Percentiles rank a stretch among this genome's conserved stretches.
Conservation (phyloP, 129 eudicot genomes). For the Flaveria trinervia region DNA sequence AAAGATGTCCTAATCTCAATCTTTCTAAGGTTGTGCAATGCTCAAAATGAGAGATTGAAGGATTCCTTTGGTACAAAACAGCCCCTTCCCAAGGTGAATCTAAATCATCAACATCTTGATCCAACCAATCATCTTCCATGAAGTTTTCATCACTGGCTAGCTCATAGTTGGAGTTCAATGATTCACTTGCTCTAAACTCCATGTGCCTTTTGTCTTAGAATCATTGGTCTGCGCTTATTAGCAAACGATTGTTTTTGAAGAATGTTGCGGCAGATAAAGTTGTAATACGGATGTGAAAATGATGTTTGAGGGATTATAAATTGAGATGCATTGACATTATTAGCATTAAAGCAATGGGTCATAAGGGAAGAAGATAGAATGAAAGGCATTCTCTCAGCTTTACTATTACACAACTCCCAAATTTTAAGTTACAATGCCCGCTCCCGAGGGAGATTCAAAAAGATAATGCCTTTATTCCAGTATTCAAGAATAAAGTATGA, state of each 20-base stretch:
- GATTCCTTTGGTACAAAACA: conserved; percentile 65
- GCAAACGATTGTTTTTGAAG: neutral
- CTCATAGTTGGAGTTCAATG: conserved; percentile 41
- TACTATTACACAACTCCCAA: neutral
- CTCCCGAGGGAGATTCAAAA: neutral
- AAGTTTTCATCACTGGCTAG: conserved; percentile 32
- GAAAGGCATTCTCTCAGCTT: conserved; percentile 16
- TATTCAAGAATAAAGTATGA: conserved; percentile 12
- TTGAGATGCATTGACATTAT: conserved; percentile 26
- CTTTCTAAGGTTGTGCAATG: conserved; percentile 94
- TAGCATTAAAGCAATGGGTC: conserved; percentile 29
- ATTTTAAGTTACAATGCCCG: neutral
- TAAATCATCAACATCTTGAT: conserved; percentile 40
- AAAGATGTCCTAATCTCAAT: conserved; percentile 65
- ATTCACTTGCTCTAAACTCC: conserved; percentile 21
- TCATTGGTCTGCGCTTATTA: neutral
- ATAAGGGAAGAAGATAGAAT: neutral
- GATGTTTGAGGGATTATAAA: conserved; percentile 13
- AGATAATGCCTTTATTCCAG: conserved; percentile 7
- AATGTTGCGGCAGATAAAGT: conserved; percentile 7
- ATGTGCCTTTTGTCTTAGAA: conserved; percentile 30
- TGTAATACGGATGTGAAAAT: conserved; percentile 11
- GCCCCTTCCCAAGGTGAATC: conserved; percentile 97
- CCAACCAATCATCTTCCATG: conserved; percentile 48
- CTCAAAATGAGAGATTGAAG: conserved; percentile 68